phyloP scores from a whole-genome alignment of 345 rosid genomes.

The Citrus medica region DNA sequence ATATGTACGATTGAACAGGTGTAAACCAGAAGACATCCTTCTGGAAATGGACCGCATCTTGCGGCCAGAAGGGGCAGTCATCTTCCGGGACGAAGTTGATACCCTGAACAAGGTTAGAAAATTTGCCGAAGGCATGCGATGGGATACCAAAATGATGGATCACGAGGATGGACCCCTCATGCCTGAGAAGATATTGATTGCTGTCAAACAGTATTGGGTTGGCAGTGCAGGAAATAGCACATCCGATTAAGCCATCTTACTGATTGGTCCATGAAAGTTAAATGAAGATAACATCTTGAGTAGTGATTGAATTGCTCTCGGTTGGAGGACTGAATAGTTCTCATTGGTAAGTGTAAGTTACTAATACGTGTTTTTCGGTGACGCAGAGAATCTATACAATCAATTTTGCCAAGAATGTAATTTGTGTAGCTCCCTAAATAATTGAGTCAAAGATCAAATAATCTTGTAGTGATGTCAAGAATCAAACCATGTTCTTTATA shows the following conservation, averaged over 20 bases:
- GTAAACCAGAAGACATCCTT: slow-evolving; percentile 80
- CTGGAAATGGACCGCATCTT: slow-evolving; percentile 88
- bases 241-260: slow-evolving; percentile 21
- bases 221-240: slow-evolving; percentile 61
- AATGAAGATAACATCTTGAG: background rate
- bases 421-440: slow-evolving; percentile 20
- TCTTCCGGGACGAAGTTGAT: slow-evolving; percentile 82
- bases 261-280: background rate
- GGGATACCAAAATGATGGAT: slow-evolving; percentile 88
- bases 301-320: slow-evolving; percentile 1
- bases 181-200: slow-evolving; percentile 75
- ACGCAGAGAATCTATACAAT: background rate
- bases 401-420: slow-evolving; percentile 1
- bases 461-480: background rate
- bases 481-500: background rate
- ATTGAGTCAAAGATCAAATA: slow-evolving; percentile 16
- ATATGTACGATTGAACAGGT: slow-evolving; percentile 37
- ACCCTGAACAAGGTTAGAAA: slow-evolving; percentile 69
- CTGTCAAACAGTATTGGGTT: slow-evolving; percentile 85
- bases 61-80: slow-evolving; percentile 84
- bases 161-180: slow-evolving; percentile 97
- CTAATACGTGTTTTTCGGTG: background rate
- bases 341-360: slow-evolving; percentile 21
- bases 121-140: slow-evolving; percentile 77
- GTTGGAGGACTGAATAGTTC: slow-evolving; percentile 17